Conservation (phyloP, 2,329 filamentous ascomycete species). For the Neofusicoccum umdonicola region DNA sequence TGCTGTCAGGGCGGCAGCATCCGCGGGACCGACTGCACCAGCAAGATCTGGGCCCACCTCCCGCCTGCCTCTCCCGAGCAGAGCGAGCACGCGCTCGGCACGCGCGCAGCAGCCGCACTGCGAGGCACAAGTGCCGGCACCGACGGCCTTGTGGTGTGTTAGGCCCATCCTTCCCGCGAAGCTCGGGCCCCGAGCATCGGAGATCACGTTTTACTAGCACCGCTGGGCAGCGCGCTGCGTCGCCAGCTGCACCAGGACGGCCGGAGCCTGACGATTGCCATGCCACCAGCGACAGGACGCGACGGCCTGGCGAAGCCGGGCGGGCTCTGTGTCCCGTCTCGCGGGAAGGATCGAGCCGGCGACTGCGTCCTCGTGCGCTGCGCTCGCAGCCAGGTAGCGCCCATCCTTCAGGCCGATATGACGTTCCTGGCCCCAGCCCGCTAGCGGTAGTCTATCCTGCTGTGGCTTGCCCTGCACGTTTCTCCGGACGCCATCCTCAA, state of each 20-base stretch:
- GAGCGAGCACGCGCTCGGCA: background rate
- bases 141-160: background rate
- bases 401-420: background rate
- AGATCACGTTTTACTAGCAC: slow-evolving; percentile 8
- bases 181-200: slow-evolving; percentile 8
- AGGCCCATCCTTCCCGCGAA: slow-evolving; percentile 6
- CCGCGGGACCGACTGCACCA: background rate
- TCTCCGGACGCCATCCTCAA: slow-evolving; percentile 11
- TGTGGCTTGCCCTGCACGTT: slow-evolving; percentile 5
- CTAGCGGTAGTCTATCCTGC: background rate
- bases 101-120: background rate
- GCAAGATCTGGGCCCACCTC: background rate
- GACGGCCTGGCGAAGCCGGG: background rate
- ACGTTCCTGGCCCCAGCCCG: background rate
- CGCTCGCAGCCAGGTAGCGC: background rate
- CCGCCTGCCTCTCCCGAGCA: background rate
- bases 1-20: background rate
- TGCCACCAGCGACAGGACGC: background rate
- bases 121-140: background rate
- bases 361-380: background rate
- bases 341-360: background rate
- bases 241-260: background rate
- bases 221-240: background rate
- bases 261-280: background rate
- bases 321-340: background rate